Evolutionary conservation across 2,329 filamentous ascomycete species (phyloP), one percentile per base, ranked within the genome.

Genomic region (Thielaviopsis musarum): DNA sequence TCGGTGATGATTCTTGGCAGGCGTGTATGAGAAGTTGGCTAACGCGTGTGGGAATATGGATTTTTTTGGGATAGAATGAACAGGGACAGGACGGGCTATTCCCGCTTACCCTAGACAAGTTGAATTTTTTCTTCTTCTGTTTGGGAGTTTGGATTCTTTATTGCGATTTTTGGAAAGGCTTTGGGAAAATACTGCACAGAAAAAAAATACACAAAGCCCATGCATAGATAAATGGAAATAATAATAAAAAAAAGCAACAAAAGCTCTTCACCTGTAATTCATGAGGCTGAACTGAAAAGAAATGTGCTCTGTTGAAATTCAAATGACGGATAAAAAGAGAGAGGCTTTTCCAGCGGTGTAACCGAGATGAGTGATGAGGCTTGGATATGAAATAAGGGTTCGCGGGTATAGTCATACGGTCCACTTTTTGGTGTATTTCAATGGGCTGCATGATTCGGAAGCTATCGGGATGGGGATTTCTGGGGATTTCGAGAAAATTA

Each of bases 371-470:
- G 30, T 9, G 30, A 34, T 34, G 30, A 10, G 30, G 30, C 24
- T 26, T 6, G 24, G 24, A 26, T 26, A 26, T 34, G 30, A 34
- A 34, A 34, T 34, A 6, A 34, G 30, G 30, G 30, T 34, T 34
- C 10, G 30, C 30, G 30, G 9, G 30, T 9, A 10, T 12, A 34
- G 30, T 34, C 4, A 9, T 10, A 7, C 6, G 21, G 19, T 5
- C 22, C 52, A 53, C 52, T 52, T 52, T 26, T 34, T 34, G 30
- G 24, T 24, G 12, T 52, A 22, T 59, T 22, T 52, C 52, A 56
- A 59, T 59, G 41, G 52, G 41, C 41, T 59, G 54, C 58, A 52
- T 21, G 30, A 59, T 59, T 59, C 57, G 57, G 57, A 59, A 59
- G 51, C 22, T 24, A 13, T 41, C 49, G 57, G 57, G 21, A 30